Base-by-base conservation (phyloP, 2,329 filamentous ascomycete species). In the Pseudogymnoascus sp. region DNA sequence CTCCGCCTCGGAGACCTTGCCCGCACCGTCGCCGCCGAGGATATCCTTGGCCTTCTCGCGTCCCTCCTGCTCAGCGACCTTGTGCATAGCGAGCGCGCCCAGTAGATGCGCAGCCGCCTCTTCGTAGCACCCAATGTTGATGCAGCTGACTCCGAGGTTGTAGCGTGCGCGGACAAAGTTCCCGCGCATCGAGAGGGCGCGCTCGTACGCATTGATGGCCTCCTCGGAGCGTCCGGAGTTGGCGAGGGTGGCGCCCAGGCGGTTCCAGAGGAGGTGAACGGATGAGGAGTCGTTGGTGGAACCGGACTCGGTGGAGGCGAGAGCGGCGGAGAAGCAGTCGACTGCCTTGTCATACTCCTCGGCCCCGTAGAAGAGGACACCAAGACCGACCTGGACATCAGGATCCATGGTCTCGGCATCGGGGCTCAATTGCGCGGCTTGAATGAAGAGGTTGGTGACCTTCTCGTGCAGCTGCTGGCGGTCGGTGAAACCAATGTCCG, bases 341-440 rank as follows among this genome's bases (percentile, higher is more conserved):
- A 99, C 93, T 0, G 95, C 95, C 79, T 99, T 99, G 74, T 95
- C 91, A 79, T 97, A 97, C 73, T 97, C 93, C 77, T 99, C 95
- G 31, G 91, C 92, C 61, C 93, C 95, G 77, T 99, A 99, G 79
- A 99, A 97, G 14, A 99, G 84, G 4, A 99, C 95, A 37, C 96
- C 96, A 1, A 99, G 83, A 0, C 95, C 95, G 64, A 99, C 95
- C 77, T 99, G 96, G 6, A 99, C 95, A 74, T 99, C 95, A 0
- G 95, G 95, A 72, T 99, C 96, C 90, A 99, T 97, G 72, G 95
- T 91, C 72, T 92, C 91, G 65, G 93, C 95, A 59, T 91, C 88
- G 0, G 95, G 95, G 31, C 91, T 95, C 59, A 97, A 84, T 71
- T 96, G 93, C 0, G 95, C 95, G 0, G 95, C 95, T 73, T 88